Evolutionary conservation across 2,329 filamentous ascomycete genomes (phyloP), one percentile per base, ranked within the genome.

Genomic region (Mariannaea elegans): DNA sequence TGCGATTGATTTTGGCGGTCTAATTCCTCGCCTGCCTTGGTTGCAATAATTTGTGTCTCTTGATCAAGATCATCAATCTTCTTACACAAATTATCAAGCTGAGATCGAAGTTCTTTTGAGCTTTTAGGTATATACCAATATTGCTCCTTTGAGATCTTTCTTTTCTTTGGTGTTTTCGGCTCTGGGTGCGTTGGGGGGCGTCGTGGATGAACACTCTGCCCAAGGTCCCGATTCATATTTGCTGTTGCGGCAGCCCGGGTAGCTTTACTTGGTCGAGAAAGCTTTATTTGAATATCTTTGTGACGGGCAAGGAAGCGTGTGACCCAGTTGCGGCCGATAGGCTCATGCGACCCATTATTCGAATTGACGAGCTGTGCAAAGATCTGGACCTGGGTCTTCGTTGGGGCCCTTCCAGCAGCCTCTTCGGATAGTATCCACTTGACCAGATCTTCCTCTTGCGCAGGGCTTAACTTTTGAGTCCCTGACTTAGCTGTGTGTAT

Each of bases 271-370:
- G 21, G 24, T 14, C 34, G 32, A 3, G 47, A 50, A 29, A 23
- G 10, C 47, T 50, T 50, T 18, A 24, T 41, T 41, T 50, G 39
- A 23, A 50, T 21, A 41, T 39, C 21, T 9, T 39, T 12, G 29
- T 50, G 47, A 19, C 47, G 47, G 24, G 38, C 9, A 50, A 50
- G 19, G 16, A 50, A 50, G 21, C 47, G 47, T 31, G 18, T 7
- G 13, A 50, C 21, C 47, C 47, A 50, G 32, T 50, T 38, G 18
- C 19, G 13, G 10, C 42, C 42, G n/a, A 45, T 21, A 6, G 21
- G 42, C 4, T 23, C 23, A 14, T 12, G 5, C 7, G 38, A 23
- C n/a, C 47, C 47, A 31, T 21, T n/a, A 13, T n/a, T 18, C 18
- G 19, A 27, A 4, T 24, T 13, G n/a, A 50, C 18, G 3, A 39